These are phyloP conservation scores for Musa acuminata DNA, from an alignment of 176 grass and related monocot species.

Conservation along the genomic window DNA sequence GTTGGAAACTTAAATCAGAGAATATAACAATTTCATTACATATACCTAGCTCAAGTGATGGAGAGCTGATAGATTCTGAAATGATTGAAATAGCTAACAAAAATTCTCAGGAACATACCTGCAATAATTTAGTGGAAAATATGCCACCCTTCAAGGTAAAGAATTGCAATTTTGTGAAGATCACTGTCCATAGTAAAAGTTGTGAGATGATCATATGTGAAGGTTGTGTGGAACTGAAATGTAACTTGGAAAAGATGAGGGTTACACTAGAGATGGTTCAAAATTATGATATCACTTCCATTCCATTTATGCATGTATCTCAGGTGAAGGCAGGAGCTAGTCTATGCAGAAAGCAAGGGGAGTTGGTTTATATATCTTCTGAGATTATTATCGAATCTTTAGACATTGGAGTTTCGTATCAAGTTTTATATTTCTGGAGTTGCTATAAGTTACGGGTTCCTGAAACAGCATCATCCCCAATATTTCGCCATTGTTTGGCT, in stretches of 20 bases:
- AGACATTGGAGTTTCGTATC: constrained; percentile 80
- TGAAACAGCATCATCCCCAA: constrained; percentile 36
- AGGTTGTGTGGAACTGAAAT: constrained; percentile 44
- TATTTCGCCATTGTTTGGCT: constrained; percentile 29
- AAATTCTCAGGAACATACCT: constrained; percentile 14
- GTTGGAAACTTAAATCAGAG: constrained; percentile 60
- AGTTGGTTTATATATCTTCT: constrained; percentile 31
- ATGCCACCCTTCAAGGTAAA: constrained; percentile 32
- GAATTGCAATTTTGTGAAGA: constrained; percentile 45
- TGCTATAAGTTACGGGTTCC: constrained; percentile 47
- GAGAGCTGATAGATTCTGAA: constrained; percentile 33
- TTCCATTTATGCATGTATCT: constrained; percentile 68
- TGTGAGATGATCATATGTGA: constrained; percentile 45
- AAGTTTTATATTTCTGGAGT: constrained; percentile 77
- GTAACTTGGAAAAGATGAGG: constrained; percentile 62
- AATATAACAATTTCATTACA: constrained; percentile 57
- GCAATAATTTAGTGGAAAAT: constrained; percentile 18
- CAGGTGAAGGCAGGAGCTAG: constrained; percentile 50
- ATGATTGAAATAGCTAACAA: constrained; percentile 18
- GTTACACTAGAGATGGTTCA: constrained; percentile 62
- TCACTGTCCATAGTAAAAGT: constrained; percentile 72
- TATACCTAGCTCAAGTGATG: constrained; percentile 55
- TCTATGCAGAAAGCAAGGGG: constrained; percentile 28
- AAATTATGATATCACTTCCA: constrained; percentile 42
- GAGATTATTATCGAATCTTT: constrained; percentile 67